Evolutionary conservation across 2,329 filamentous ascomycete species (phyloP), one percentile per base, ranked within the genome.

Genomic region (Diaporthe citriasiana): DNA sequence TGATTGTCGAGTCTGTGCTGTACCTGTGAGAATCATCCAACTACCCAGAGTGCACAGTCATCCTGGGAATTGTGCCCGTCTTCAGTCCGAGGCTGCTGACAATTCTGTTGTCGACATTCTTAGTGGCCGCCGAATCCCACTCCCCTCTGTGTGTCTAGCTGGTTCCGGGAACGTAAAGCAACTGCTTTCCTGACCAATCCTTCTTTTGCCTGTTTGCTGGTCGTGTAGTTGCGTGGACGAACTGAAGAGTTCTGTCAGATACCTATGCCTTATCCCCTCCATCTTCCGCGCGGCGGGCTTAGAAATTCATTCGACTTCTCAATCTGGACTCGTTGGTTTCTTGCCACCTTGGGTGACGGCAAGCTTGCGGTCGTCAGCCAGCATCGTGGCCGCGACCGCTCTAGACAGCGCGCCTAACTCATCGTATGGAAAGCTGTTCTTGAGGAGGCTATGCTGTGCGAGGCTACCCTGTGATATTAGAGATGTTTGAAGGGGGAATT

Each of bases 181-280:
- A 40, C 59, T 45, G 25, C 59, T 47, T 65, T 65, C 38, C 27
- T 65, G 59, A 40, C 40, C 15, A 40, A 65, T 17, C 25, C 8
- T 17, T 65, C 59, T 33, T 33, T 19, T 33, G 59, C 59, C 9
- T 65, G 25, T 19, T 65, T 65, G 59, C 40, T 65, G 19, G 27
- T 45, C 10, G 40, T 47, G 17, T 65, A 65, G n/a, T n/a, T n/a
- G n/a, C 1, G 25, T 65, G 59, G 40, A 65, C 59, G n/a, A 8
- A 8, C 1, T 13, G 2, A 17, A 30, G 17, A 65, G 40, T 25
- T 47, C 59, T 4, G 59, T 33, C n/a, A 63, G 45, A 47, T 63
- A 63, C 12, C 27, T 63, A 25, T 45, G 27, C 38, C 27, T 63
- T 30, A 45, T 22, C 25, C 30, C 42, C 40, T 65, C 40, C 59